These are phyloP conservation scores for Pseudonitzschia multiseries DNA, from an alignment of 108 stramenopile genomes.

Conservation along the genomic window DNA sequence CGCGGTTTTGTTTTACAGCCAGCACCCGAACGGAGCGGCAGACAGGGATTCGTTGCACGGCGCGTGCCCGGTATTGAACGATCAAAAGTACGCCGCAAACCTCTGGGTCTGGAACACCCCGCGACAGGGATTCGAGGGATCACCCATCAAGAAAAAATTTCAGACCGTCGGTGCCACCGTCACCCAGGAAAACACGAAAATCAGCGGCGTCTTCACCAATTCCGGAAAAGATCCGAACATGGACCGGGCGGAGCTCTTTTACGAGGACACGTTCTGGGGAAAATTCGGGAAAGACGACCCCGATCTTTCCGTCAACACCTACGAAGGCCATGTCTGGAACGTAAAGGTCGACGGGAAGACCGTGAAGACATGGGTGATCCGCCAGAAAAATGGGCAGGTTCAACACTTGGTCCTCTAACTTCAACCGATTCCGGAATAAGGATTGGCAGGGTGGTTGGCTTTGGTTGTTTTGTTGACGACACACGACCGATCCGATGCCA, in stretches of 20 bases:
- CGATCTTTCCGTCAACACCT: conserved; percentile 62
- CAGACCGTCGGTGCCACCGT: conserved; percentile 2
- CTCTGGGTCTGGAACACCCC: conserved; percentile 79
- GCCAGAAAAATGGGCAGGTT: conserved; percentile 32
- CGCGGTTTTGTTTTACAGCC: conserved; percentile 88
- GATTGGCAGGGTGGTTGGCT: neutral
- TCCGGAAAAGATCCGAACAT: conserved; percentile 48
- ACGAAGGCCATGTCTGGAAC: conserved; percentile 76
- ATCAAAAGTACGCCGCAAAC: conserved; percentile 80
- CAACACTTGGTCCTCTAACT: neutral
- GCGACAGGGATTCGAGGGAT: conserved; percentile 45
- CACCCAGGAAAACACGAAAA: conserved; percentile 18
- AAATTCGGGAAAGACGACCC: conserved; percentile 52
- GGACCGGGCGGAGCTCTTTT: conserved; percentile 55
- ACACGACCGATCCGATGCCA: no score
- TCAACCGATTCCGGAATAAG: neutral
- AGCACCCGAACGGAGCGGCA: conserved; percentile 72
- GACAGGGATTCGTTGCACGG: conserved; percentile 80
- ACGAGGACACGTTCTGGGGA: conserved; percentile 62
- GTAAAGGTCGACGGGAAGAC: conserved; percentile 53
- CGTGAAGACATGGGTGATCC: conserved; percentile 51
- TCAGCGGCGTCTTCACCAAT: conserved; percentile 64
- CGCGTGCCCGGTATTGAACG: conserved; percentile 75
- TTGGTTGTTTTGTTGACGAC: no score
- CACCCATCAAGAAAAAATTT: conserved; percentile 55